phyloP scores from a whole-genome alignment of 805 yeast genomes.

The Danielozyma ontarioensis region DNA sequence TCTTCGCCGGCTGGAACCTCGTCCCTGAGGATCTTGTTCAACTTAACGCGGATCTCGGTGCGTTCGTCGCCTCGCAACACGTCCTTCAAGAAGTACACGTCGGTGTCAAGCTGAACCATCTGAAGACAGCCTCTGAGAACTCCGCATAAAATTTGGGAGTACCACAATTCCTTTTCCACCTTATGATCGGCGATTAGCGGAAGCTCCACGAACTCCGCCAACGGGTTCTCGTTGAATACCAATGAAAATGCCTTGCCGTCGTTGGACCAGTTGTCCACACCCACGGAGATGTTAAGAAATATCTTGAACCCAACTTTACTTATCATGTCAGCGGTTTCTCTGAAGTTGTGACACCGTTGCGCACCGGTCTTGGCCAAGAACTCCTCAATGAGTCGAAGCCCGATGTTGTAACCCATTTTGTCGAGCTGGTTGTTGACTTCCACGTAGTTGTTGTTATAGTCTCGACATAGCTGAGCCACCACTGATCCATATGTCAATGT shows the following conservation, averaged over 20 bases:
- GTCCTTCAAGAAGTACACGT: conserved; percentile 75
- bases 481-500: conserved; percentile 94
- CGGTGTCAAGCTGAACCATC: conserved; percentile 93
- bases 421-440: conserved; percentile 82
- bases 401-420: conserved; percentile 94
- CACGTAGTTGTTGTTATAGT: conserved; percentile 65
- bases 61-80: conserved; percentile 73
- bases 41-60: conserved; percentile 73
- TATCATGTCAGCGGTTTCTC: conserved; percentile 83
- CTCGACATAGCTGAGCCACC: conserved; percentile 86
- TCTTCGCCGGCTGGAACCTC: conserved; percentile 98
- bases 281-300: conserved; percentile 78
- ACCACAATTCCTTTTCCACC: conserved; percentile 77
- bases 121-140: conserved; percentile 87
- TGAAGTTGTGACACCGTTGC: conserved; percentile 72
- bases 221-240: conserved; percentile 77
- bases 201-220: conserved; percentile 91
- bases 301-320: conserved; percentile 86
- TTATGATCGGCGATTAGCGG: conserved; percentile 64
- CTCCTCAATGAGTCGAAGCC: conserved; percentile 86
- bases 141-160: conserved; percentile 85
- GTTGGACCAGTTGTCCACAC: conserved; percentile 65
- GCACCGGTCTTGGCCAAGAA: conserved; percentile 85
- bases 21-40: conserved; percentile 73
- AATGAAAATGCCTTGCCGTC: conserved; percentile 74